Evolutionary conservation across 2,329 filamentous ascomycete species (phyloP), one percentile per base, ranked within the genome.

Genomic region (Neophaeococcomyces mojaviensis): DNA sequence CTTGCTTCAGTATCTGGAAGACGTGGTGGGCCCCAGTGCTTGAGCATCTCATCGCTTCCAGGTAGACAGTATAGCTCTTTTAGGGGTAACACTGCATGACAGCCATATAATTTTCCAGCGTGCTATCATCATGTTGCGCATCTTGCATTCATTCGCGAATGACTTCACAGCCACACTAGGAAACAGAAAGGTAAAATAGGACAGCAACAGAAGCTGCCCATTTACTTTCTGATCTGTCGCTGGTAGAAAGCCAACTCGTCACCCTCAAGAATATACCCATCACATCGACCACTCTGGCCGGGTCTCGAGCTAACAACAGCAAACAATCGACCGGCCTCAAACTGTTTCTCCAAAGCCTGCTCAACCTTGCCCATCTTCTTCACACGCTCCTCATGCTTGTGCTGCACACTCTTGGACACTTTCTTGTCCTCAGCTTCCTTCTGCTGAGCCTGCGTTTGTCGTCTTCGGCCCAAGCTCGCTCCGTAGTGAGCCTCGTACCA

Each of bases 401-500:
- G 88, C 83, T 92, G 81, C 53, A 97, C 86, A 53, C 82, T 77
- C 78, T 94, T 94, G 79, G 83, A 88, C 86, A 95, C 96, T 86
- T 95, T 94, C 61, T 69, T 70, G 63, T 83, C 80, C 53, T 69
- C 67, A 67, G 62, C 61, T 55, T 57, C 50, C 49, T 72, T 70
- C 68, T 74, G 74, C 59, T 58, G 67, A 42, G 63, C 58, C 74
- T 94, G 89, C 71, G 83, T 79, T 79, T 95, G 88, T 76, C 89
- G 87, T 75, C 84, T 85, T 65, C 89, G 86, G 71, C 92, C 92
- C 57, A 98, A 69, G 64, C 78, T 64, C 73, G 87, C 80, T 69
- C 92, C 92, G 81, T 98, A 98, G 85, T 98, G 92, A 62, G 92
- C 88, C 83, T 98, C 92, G 77, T 94, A 98, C 92, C 92, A 98